Conservation (phyloP, 139 green algal genomes). For the Nannochloris sp. region DNA sequence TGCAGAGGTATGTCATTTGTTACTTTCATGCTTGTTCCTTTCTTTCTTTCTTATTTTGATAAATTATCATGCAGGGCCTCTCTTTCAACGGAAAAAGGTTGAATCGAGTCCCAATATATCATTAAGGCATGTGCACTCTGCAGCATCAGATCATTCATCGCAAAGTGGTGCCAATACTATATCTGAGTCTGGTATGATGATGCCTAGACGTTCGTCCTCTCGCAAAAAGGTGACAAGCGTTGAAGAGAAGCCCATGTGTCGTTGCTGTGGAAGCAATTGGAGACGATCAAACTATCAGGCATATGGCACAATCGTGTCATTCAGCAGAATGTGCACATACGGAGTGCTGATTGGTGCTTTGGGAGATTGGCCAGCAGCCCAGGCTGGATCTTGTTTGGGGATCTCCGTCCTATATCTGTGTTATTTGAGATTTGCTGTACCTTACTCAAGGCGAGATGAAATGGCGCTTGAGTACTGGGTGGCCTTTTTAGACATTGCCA, state of each 20-base stretch:
- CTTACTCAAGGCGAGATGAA: conserved; percentile 13
- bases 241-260: conserved; percentile 5
- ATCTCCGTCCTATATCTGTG: conserved; percentile 1
- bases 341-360: conserved; percentile 6
- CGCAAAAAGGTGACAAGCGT: not conserved
- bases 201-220: not conserved
- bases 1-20: conserved; percentile 4
- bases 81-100: not conserved
- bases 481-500: conserved; percentile 5
- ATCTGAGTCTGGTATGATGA: not conserved
- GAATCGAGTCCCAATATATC: not conserved
- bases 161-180: not conserved
- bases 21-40: not conserved
- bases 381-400: not conserved
- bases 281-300: conserved; percentile 2
- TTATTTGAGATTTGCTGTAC: conserved; percentile 8
- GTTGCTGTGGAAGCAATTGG: not conserved
- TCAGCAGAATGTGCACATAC: conserved; percentile 6
- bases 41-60: not conserved
- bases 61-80: conserved; percentile 4
- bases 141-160: conserved; percentile 6
- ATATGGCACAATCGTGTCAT: conserved; percentile 10
- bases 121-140: conserved; percentile 1
- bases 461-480: conserved; percentile 14
- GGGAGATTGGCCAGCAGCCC: not conserved